phyloP scores from a whole-genome alignment of 2,329 filamentous ascomycete genomes.

The Ophiostoma sp. region DNA sequence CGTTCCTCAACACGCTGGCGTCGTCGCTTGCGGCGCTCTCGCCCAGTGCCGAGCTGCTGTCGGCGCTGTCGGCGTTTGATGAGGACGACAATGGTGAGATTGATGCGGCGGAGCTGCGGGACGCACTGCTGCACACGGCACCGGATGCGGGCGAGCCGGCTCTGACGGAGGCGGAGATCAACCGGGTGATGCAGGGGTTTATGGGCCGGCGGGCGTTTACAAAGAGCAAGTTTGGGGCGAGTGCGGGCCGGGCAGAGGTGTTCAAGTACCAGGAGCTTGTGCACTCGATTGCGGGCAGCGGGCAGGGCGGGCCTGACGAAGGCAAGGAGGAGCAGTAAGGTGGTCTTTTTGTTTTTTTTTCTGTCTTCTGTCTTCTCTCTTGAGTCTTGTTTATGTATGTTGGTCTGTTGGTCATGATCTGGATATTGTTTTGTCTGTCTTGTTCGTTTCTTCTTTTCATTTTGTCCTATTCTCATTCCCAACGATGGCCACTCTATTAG shows the following conservation, averaged over 20 bases:
- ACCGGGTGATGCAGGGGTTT: conserved; percentile 82
- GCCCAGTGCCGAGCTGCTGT: conserved; percentile 71
- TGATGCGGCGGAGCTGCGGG: conserved; percentile 73
- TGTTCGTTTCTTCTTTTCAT: not conserved
- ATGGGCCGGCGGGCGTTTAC: conserved; percentile 78
- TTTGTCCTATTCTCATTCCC: not conserved
- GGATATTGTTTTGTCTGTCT: not conserved
- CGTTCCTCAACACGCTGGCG: conserved; percentile 79
- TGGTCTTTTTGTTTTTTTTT: not conserved
- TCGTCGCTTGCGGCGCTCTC: conserved; percentile 69
- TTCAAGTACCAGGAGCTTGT: conserved; percentile 95
- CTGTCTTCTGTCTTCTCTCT: not conserved
- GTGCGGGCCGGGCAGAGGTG: conserved; percentile 72
- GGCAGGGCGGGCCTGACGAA: conserved; percentile 25
- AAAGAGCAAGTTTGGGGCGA: conserved; percentile 50
- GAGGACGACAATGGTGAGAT: conserved; percentile 93
- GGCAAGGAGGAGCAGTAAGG: conserved; percentile 27
- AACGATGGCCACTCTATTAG: not conserved
- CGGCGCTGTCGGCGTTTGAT: conserved; percentile 91
- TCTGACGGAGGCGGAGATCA: conserved; percentile 69
- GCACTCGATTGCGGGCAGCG: conserved; percentile 55
- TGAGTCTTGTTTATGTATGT: not conserved
- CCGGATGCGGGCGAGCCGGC: conserved; percentile 65
- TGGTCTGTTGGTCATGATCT: not conserved
- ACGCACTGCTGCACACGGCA: conserved; percentile 75